These are phyloP conservation scores for Aspergillus carbonarius DNA, from an alignment of 2,329 filamentous ascomycete species.

Conservation along the genomic window DNA sequence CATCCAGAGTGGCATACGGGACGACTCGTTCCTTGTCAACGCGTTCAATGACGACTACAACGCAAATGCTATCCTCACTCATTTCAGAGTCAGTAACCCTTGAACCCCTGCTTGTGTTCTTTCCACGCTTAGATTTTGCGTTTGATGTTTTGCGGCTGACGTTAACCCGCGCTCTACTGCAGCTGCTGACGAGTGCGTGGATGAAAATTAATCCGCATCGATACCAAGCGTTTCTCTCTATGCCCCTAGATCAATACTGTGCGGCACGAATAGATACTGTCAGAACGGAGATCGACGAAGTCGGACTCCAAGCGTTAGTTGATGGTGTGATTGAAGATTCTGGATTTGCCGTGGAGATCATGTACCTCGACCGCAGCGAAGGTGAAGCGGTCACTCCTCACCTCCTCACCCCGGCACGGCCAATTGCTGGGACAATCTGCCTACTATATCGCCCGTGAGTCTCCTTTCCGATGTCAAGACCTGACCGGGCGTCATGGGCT, in stretches of 20 bases:
- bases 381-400: slow-evolving; percentile 68
- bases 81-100: slow-evolving; percentile 59
- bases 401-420: slow-evolving; percentile 34
- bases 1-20: slow-evolving; percentile 58
- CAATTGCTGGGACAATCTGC: slow-evolving; percentile 62
- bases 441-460: slow-evolving; percentile 67
- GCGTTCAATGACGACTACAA: slow-evolving; percentile 71
- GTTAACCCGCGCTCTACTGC: slow-evolving; percentile 19
- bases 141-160: slow-evolving; percentile 18
- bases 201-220: slow-evolving; percentile 70
- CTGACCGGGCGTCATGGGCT: background rate
- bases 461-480: background rate
- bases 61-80: slow-evolving; percentile 79
- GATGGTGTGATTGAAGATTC: slow-evolving; percentile 77
- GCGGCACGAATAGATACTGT: slow-evolving; percentile 68
- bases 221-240: slow-evolving; percentile 72
- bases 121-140: background rate
- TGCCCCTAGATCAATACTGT: slow-evolving; percentile 67
- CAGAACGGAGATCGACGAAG: slow-evolving; percentile 82
- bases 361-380: slow-evolving; percentile 84
- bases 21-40: slow-evolving; percentile 58
- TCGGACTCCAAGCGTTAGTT: slow-evolving; percentile 76
- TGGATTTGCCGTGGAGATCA: slow-evolving; percentile 78
- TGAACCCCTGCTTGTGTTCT: background rate
- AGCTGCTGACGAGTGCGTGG: slow-evolving; percentile 80